phyloP scores from a whole-genome alignment of 805 yeast genomes.

The Hanseniaspora jakobsenii region DNA sequence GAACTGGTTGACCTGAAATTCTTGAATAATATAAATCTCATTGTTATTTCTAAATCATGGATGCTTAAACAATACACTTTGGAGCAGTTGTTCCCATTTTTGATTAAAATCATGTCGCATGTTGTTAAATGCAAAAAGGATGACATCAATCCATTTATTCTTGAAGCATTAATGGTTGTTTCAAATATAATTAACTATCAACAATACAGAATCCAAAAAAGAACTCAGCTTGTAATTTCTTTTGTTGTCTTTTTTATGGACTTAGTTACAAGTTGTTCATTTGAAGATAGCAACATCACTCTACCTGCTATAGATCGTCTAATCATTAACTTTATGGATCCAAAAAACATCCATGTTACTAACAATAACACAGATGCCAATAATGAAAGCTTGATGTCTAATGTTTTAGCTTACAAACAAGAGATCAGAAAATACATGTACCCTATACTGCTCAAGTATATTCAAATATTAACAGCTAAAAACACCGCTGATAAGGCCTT shows the following conservation, averaged over 20 bases:
- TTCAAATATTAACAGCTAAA: constrained; percentile 44
- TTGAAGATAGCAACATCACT: constrained; percentile 18
- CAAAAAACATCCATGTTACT: constrained; percentile 31
- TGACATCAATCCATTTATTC: too few species aligned
- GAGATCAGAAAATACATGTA: constrained; percentile 48
- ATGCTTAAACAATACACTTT: constrained; percentile 51
- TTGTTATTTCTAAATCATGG: constrained; percentile 37
- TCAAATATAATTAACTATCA: constrained; percentile 56
- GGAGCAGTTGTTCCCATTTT: constrained; percentile 41
- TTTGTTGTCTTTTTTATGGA: constrained; percentile 42
- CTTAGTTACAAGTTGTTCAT: constrained; percentile 17
- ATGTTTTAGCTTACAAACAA: constrained; percentile 42
- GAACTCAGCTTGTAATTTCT: constrained; percentile 55
- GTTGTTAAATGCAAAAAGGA: neutral
- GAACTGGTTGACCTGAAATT: neutral
- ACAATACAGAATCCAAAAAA: constrained; percentile 53
- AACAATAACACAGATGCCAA: constrained; percentile 24
- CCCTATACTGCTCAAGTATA: constrained; percentile 49
- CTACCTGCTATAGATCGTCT: constrained; percentile 44
- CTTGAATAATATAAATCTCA: neutral
- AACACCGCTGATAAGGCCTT: too few species aligned
- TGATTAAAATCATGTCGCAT: constrained; percentile 23
- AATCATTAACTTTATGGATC: constrained; percentile 62
- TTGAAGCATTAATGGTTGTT: constrained; percentile 27
- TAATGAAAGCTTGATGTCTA: constrained; percentile 38